phyloP scores from a whole-genome alignment of 2,329 filamentous ascomycete species.

The Calonectria fujianensis region DNA sequence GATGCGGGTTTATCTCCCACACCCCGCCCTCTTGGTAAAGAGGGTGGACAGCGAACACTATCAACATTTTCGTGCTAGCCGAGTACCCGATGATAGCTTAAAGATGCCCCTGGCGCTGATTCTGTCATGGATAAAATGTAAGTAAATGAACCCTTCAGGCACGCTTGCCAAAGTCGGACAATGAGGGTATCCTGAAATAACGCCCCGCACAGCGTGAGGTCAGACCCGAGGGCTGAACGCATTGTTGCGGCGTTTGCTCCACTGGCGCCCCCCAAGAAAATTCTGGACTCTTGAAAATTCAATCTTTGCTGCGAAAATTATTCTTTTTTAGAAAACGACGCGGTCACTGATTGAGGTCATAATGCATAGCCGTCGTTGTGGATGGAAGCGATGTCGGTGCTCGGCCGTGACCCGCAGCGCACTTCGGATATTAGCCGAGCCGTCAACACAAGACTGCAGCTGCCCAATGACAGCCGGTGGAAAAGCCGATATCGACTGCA shows the following conservation, averaged over 20 bases:
- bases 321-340: neutral
- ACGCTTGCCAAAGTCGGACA: neutral
- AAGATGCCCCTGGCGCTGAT: slow-evolving; percentile 15
- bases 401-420: neutral
- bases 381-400: neutral
- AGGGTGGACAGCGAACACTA: neutral
- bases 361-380: neutral
- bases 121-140: neutral
- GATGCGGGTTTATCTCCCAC: neutral
- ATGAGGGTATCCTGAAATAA: neutral
- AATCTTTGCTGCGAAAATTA: neutral
- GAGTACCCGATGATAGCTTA: neutral
- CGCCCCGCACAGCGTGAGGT: neutral
- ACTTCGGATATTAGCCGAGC: neutral
- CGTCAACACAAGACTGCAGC: neutral
- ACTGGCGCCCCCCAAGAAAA: neutral
- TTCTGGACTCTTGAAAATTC: neutral
- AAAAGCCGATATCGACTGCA: neutral
- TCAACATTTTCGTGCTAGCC: neutral
- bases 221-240: neutral
- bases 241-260: neutral
- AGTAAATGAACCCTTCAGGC: neutral
- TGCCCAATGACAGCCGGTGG: neutral
- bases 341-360: neutral
- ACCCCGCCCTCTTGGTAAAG: neutral